Evolutionary conservation across 768 basidiomycete species (phyloP).

Genomic region (Kwoniella europaea): DNA sequence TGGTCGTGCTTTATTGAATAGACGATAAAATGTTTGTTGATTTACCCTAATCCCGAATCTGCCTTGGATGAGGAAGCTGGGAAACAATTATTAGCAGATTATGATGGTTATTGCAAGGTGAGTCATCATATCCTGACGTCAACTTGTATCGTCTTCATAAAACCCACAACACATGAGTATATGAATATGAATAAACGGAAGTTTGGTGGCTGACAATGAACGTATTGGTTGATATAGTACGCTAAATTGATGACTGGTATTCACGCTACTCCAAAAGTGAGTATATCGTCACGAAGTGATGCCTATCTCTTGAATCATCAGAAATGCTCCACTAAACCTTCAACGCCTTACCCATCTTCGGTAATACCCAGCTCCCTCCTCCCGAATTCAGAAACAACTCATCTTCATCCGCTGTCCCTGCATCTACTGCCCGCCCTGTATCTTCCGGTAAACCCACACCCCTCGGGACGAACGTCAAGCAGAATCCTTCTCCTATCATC

Average conservation of each 20-base stretch:
- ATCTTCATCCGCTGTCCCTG: conserved; percentile 2
- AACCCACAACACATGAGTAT: neutral
- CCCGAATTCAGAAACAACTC: conserved; percentile 19
- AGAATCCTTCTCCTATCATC: conserved; percentile 40
- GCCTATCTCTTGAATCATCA: conserved; percentile 2
- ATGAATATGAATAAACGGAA: neutral
- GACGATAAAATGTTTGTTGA: conserved; percentile 92
- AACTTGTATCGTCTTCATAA: neutral
- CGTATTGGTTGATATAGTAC: conserved; percentile 59
- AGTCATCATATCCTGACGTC: conserved; percentile 1
- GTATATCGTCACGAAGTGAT: conserved; percentile 28
- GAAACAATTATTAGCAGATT: conserved; percentile 83
- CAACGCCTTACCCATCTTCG: too few relatives aligned
- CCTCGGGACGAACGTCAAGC: conserved; percentile 30
- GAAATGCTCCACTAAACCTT: neutral
- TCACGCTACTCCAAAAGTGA: conserved; percentile 80
- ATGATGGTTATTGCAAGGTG: conserved; percentile 74
- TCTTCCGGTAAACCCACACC: conserved; percentile 34
- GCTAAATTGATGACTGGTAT: conserved; percentile 88
- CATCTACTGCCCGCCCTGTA: conserved; percentile 20
- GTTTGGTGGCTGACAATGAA: neutral
- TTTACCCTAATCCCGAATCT: conserved; percentile 95
- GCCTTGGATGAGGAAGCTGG: conserved; percentile 96
- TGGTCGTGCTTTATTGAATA: conserved; percentile 6
- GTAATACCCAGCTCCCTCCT: conserved; percentile 17